Base-by-base conservation (phyloP, 2,329 filamentous ascomycete species). In the Diplodia intermedia region DNA sequence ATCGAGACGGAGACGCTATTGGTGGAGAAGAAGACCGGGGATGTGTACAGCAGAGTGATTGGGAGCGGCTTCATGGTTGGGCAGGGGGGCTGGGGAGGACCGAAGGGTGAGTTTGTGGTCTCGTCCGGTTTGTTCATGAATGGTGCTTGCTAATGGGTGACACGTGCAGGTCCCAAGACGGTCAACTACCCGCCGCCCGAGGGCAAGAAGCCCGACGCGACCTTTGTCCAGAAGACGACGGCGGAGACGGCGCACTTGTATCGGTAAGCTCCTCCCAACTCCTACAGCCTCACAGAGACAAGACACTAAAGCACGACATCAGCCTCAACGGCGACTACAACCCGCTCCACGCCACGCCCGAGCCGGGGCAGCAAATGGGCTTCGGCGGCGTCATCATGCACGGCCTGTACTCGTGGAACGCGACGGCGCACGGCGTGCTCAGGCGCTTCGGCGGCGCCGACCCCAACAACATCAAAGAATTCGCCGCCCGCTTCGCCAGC, bases 291-390 rank as follows among this genome's bases (percentile, higher is more conserved):
- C n/a, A 54, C 7, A n/a, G 53, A 49, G 23, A 49, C 60, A 23
- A 20, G 1, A 3, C 36, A 12, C 1, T 12, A 11, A 38, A 12
- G 8, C 3, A 12, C 7, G 40, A 65, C 11, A 69, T 20, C 71
- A 87, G 92, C 71, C 86, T 97, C 62, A 97, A 97, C 74, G 93
- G 93, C 72, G 94, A 97, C 82, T 97, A 97, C 82, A 97, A 97
- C 83, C 94, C 93, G 33, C 88, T 97, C 43, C 93, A 97, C 78
- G 93, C 92, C 7, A 91, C 91, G 20, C 93, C 93, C 14, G 91
- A 93, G 80, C 92, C 93, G 0, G 93, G 93, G 69, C 82, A 87
- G 80, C 90, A 93, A 82, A 97, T 97, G 92, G 93, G 94, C 69
- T 97, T 97, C 73, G 92, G 92, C 33, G 93, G 93, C 40, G 84